phyloP scores from a whole-genome alignment of 257 asterid species.

The Scutellaria galericulata region DNA sequence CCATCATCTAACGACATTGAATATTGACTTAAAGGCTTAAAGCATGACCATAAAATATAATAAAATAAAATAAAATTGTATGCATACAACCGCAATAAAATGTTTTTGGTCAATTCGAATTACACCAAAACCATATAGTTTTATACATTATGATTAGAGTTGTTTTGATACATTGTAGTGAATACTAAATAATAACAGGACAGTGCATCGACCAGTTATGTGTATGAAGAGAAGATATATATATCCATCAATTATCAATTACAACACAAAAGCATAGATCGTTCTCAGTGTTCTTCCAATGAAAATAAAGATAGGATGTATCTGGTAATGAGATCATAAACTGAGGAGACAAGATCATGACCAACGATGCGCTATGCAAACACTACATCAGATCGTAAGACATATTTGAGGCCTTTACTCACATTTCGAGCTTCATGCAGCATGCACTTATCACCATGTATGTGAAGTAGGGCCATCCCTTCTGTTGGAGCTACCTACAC shows the following conservation, averaged over 20 bases:
- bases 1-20: too few species aligned
- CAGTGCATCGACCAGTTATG: background rate
- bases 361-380: slow-evolving; percentile 44
- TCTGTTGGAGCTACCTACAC: slow-evolving; percentile 78
- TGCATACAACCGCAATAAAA: too few species aligned
- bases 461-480: slow-evolving; percentile 93
- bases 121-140: too few species aligned
- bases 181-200: too few species aligned
- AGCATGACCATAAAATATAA: too few species aligned
- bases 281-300: background rate
- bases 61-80: too few species aligned
- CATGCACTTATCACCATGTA: slow-evolving; percentile 87
- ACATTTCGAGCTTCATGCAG: slow-evolving; percentile 88
- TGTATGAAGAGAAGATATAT: background rate
- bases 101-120: too few species aligned
- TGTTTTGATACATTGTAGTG: too few species aligned
- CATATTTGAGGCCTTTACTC: slow-evolving; percentile 78
- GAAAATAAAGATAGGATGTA: background rate
- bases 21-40: too few species aligned
- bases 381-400: slow-evolving; percentile 81
- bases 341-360: background rate
- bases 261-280: slow-evolving; percentile 2
- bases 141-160: too few species aligned
- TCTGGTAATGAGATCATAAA: background rate
- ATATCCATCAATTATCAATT: background rate